Percentiles rank a stretch among this genome's conserved stretches.
Evolutionary conservation across 2,329 filamentous ascomycete species (phyloP).

Genomic region (Corniculantispora saksenae): DNA sequence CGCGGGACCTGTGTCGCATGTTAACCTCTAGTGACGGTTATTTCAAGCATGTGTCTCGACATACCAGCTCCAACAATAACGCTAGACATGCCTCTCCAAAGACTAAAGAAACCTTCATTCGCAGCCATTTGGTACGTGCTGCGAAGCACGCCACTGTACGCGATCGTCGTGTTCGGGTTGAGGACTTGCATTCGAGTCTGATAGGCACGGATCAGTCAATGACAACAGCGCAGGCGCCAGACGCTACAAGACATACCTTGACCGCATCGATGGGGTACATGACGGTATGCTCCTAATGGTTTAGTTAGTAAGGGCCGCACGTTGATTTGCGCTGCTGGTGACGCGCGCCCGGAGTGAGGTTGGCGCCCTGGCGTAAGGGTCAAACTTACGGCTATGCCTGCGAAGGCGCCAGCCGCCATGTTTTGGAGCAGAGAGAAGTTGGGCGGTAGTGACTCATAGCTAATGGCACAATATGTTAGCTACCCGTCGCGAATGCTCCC

Average conservation of each 20-base stretch:
- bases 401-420: slow-evolving; percentile 95
- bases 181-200: slow-evolving; percentile 98
- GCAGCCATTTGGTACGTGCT: slow-evolving; percentile 90
- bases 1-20: slow-evolving; percentile 70
- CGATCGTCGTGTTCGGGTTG: slow-evolving; percentile 75
- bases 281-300: slow-evolving; percentile 83
- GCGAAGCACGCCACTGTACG: slow-evolving; percentile 88
- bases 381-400: slow-evolving; percentile 81
- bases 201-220: slow-evolving; percentile 24
- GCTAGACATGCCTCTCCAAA: slow-evolving; percentile 96
- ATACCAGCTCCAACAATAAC: slow-evolving; percentile 92
- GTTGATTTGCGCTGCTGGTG: neutral
- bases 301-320: neutral
- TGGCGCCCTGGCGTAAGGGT: neutral
- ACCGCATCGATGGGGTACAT: slow-evolving; percentile 99
- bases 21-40: slow-evolving; percentile 23
- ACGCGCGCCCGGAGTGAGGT: neutral
- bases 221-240: neutral
- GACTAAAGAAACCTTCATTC: slow-evolving; percentile 82
- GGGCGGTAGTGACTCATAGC: slow-evolving; percentile 90
- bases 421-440: slow-evolving; percentile 94
- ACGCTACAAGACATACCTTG: slow-evolving; percentile 63
- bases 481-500: neutral
- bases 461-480: slow-evolving; percentile 30
- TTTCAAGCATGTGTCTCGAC: slow-evolving; percentile 30